Evolutionary conservation across 2,329 filamentous ascomycete genomes (phyloP).

Genomic region (Colletotrichum tofieldiae): DNA sequence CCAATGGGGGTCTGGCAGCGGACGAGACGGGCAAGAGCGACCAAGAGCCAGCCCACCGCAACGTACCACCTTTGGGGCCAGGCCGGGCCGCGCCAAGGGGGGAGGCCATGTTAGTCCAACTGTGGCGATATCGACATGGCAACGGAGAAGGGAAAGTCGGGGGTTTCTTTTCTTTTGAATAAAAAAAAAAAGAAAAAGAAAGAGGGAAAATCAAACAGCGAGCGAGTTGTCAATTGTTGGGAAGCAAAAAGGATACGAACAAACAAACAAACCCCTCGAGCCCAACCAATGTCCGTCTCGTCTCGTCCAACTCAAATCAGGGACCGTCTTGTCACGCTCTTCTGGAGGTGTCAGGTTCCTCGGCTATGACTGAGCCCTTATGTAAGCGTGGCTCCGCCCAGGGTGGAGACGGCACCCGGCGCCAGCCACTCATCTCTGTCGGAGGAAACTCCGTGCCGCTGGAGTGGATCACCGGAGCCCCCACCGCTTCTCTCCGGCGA

Average conservation of each 20-base stretch:
- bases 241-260: no score
- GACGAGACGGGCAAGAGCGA: neutral
- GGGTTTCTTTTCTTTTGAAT: no score
- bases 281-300: neutral
- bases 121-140: no score
- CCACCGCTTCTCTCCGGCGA: neutral
- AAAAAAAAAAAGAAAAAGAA: no score
- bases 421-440: neutral
- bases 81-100: no score
- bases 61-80: no score
- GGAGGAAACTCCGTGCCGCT: neutral
- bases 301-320: neutral
- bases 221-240: no score
- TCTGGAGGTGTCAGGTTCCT: neutral
- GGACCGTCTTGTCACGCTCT: neutral
- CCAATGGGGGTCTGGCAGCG: neutral
- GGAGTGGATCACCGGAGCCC: neutral
- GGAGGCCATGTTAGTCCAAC: no score
- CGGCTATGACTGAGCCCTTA: neutral
- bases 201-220: no score
- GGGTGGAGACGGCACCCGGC: no score
- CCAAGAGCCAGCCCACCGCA: neutral
- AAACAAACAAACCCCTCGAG: no score
- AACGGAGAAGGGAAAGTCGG: no score
- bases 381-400: neutral